Evolutionary conservation across 2,329 filamentous ascomycete species (phyloP), one percentile per base, ranked within the genome.

Genomic region (Colletotrichum sp.): DNA sequence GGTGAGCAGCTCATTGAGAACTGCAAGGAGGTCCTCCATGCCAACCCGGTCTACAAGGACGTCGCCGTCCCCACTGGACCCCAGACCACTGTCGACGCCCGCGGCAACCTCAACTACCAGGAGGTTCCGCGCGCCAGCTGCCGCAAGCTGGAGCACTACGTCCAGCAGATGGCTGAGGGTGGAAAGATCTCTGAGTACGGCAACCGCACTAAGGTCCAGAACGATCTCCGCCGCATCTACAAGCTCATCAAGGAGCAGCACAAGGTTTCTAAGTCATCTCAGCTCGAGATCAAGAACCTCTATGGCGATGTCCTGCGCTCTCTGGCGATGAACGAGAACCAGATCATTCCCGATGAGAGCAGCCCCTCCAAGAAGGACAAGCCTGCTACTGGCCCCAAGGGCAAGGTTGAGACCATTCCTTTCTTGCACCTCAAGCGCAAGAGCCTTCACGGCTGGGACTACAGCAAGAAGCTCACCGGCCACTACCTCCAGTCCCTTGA

Each of bases 111-210:
- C 83, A 94, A 95, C 81, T 99, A 98, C 83, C 90, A 96, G 82
- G 97, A 99, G 85, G 91, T 94, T 9, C 94, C 96, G 70, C 92
- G 97, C 70, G 89, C 94, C 38, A 98, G 95, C 83, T 97, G 96
- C 84, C 94, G 97, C 80, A 99, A 99, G 87, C 91, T 99, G 59
- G 97, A 99, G 87, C 96, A 98, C 85, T 99, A 99, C 81, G 97
- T 99, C 65, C 95, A 95, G 82, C 96, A 98, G 84, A 98, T 99
- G 97, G 96, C 96, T 12, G 96, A 98, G 80, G 97, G 97, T 77
- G 97, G 97, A 82, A 98, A 98, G 87, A 97, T 99, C 80, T 98
- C 96, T 34, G 97, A 99, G 85, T 99, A 99, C 84, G 97, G 96
- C 83, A 98, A 98, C 88, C 94, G 97, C 58, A 97, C 96, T 78